Evolutionary conservation across 2,329 filamentous ascomycete species (phyloP), one percentile per base, ranked within the genome.

Genomic region (Xylariaceae sp.): DNA sequence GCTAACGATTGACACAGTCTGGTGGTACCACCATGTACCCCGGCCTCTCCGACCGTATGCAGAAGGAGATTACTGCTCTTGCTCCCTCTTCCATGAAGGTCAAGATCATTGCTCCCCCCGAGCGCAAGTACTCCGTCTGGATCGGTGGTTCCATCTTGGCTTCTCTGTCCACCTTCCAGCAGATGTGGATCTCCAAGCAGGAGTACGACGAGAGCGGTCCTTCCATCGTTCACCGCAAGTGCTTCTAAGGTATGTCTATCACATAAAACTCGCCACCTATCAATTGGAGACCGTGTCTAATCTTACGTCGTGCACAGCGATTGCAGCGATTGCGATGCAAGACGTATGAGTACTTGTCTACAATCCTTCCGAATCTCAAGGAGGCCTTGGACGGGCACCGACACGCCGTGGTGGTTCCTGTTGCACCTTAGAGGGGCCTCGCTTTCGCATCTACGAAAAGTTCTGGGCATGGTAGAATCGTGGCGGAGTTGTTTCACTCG

Each of bases 111-210:
- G 94, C 94, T 81, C 94, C 94, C 69, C 94, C 94, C 67, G 94
- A 99, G 89, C 90, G 94, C 81, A 99, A 99, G 87, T 99, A 99
- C 90, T 97, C 94, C 62, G 94, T 99, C 84, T 99, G 94, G 94
- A 99, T 99, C 77, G 94, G 94, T 94, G 94, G 94, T 86, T 99
- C 94, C 78, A 99, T 99, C 81, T 82, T 99, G 73, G 94, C 94
- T 69, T 99, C 94, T 63, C 89, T 99, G 71, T 99, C 94, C 68
- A 99, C 94, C 79, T 99, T 99, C 93, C 94, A 99, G 86, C 94
- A 99, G 83, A 99, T 99, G 94, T 99, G 94, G 94, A 97, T 99
- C 87, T 99, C 94, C 71, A 99, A 99, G 91, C 94, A 99, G 83
- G 93, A 97, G 85, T 97, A 97, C 87, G 94, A 99, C 83, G 94